Base-by-base conservation (phyloP, 345 rosid species). In the Eutrema yunnanense region DNA sequence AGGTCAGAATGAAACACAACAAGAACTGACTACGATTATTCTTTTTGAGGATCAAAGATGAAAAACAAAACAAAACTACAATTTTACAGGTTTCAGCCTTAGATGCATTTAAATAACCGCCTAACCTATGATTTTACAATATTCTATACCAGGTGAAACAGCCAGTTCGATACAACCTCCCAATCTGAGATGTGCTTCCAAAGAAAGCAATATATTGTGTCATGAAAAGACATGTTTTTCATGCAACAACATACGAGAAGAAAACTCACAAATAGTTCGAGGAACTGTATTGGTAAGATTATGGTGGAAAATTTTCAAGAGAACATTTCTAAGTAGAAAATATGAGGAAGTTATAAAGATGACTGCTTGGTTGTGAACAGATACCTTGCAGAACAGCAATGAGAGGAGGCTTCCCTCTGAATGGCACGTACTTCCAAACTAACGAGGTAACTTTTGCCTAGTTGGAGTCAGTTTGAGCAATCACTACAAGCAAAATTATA, bases 231-330 rank as follows among this genome's bases (percentile, higher is more conserved):
- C 87, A 61, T 93, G 98, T 73, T 84, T 87, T 56, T 73, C 85
- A 7, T 93, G 97, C 87, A 85, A 82, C 57, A 84, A 82, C 56
- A 63, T 78, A 48, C 79, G 86, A 49, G 98, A 93, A 82, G 88
- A 88, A 32, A 62, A 81, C 51, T 82, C 86, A 6, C 87, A 89
- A 48, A 86, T 67, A 13, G 92, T 93, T n/a, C 80, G 98, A 38
- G 98, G 97, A 51, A 90, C 98, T 66, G 60, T 93, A 61, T 78
- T 93, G 88, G 98, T 93, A 66, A 83, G 87, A 36, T 62, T 22
- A 61, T 44, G 33, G 47, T 34, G 10, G 63, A 71, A 0, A 7
- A 0, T 12, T 42, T 46, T 43, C 13, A 53, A 22, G 26, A 22
- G 26, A 22, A 22, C 26, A 4, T 62, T 33, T 42, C 7, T 51